These are phyloP conservation scores for Phlebopus sp. DNA, from an alignment of 1,284 basidiomycete genomes.

Conservation along the genomic window DNA sequence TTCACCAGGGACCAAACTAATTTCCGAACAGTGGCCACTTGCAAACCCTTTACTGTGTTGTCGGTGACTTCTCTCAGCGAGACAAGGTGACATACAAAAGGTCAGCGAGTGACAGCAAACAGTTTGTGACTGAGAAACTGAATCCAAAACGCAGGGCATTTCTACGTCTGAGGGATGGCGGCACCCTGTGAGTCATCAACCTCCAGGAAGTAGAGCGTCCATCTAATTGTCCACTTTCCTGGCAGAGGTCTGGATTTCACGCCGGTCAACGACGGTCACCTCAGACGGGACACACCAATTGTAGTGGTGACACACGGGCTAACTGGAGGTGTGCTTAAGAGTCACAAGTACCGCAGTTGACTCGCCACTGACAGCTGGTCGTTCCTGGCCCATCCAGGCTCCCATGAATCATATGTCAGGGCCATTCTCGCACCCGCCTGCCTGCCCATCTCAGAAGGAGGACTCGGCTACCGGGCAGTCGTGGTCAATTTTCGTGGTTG, in stretches of 20 bases:
- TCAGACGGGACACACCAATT: slow-evolving; percentile 70
- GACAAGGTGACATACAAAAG: slow-evolving; percentile 68
- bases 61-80: slow-evolving; percentile 70
- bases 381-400: slow-evolving; percentile 43
- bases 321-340: slow-evolving; percentile 65
- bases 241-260: slow-evolving; percentile 77
- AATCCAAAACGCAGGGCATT: slow-evolving; percentile 45
- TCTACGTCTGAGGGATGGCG: slow-evolving; percentile 64
- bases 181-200: slow-evolving; percentile 54
- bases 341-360: not conserved
- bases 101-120: slow-evolving; percentile 32
- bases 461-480: slow-evolving; percentile 83
- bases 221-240: slow-evolving; percentile 1
- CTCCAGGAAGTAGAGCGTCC: not conserved
- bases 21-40: slow-evolving; percentile 56
- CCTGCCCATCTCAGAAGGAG: slow-evolving; percentile 67
- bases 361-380: slow-evolving; percentile 1
- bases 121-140: slow-evolving; percentile 6
- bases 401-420: slow-evolving; percentile 86
- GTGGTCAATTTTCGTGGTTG: slow-evolving; percentile 94
- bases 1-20: slow-evolving; percentile 9
- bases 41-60: slow-evolving; percentile 68
- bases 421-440: slow-evolving; percentile 74
- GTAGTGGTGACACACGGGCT: slow-evolving; percentile 85
- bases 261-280: slow-evolving; percentile 48